Evolutionary conservation across 2,329 filamentous ascomycete genomes (phyloP), one percentile per base, ranked within the genome.

Genomic region (Emergomyces pasteurianus): DNA sequence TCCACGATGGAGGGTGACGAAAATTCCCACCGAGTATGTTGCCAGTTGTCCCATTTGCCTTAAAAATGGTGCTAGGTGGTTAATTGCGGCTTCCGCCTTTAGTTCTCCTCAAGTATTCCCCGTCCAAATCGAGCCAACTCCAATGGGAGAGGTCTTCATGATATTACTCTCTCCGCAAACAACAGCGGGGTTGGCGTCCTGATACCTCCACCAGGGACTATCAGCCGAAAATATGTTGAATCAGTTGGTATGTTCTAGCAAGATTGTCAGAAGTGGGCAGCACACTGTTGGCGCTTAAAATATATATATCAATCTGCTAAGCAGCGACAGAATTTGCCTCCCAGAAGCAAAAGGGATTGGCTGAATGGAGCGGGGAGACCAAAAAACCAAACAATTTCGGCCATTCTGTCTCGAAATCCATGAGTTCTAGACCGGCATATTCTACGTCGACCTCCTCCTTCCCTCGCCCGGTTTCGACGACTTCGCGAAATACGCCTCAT

Each of bases 261-360:
- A 18, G 6, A 23, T 9, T 9, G 34, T 4, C 31, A 36, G 9
- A 10, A 36, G 5, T 34, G 49, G 49, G 31, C 40, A 23, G 26
- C 8, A 43, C 21, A 1, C 4, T n/a, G n/a, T 9, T 23, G 52
- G 47, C 61, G 63, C 59, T 62, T 65, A 34, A 60, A 46, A 38
- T 31, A 34, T 14, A 26, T 36, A 1, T 53, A 46, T 59, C 46
- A 14, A 2, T 23, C 38, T 12, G 9, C 12, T 14, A 4, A 23
- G 21, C 21, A 54, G 83, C 79, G 58, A 65, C 74, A 26, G 78
- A 83, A 67, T 78, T 84, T 23, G 80, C 84, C 58, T 80, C 84
- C 57, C 68, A 83, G 2, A 87, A 88, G 72, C n/a, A n/a, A n/a
- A n/a, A 79, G 85, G 61, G 84, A 84, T 73, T 86, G 31, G 73